Conservation (phyloP, 2,329 filamentous ascomycete species). For the Diaporthe ampelina region DNA sequence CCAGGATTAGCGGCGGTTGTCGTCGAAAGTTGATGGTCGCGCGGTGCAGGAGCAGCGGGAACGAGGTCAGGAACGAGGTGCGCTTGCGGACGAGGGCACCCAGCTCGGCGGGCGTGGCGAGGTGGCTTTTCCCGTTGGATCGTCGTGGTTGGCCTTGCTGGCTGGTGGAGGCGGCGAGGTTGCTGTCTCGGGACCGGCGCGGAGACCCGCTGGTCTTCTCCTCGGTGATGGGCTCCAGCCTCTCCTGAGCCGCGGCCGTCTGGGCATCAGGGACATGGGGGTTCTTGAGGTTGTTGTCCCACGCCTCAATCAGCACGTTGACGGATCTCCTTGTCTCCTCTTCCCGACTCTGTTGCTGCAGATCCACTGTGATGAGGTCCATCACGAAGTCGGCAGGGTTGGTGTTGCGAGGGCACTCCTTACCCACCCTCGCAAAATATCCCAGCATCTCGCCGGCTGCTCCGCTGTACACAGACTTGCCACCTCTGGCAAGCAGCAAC, state of each 20-base stretch:
- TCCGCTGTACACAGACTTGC: slow-evolving; percentile 77
- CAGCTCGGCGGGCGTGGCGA: slow-evolving; percentile 79
- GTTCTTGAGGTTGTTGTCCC: slow-evolving; percentile 54
- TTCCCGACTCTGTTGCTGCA: slow-evolving; percentile 76
- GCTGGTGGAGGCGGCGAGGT: slow-evolving; percentile 43
- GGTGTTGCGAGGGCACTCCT: slow-evolving; percentile 76
- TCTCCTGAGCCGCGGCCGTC: slow-evolving; percentile 41
- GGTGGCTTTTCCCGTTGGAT: slow-evolving; percentile 26
- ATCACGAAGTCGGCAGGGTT: slow-evolving; percentile 85
- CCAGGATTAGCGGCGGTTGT: slow-evolving; percentile 74
- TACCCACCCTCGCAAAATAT: slow-evolving; percentile 73
- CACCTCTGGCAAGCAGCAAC: slow-evolving; percentile 78
- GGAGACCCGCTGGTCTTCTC: slow-evolving; percentile 45
- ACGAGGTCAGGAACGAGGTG: slow-evolving; percentile 72
- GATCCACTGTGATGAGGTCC: slow-evolving; percentile 81
- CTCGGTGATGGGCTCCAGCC: slow-evolving; percentile 41
- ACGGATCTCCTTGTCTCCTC: slow-evolving; percentile 74
- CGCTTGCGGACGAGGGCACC: slow-evolving; percentile 76
- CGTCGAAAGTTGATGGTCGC: slow-evolving; percentile 78
- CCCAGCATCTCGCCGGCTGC: slow-evolving; percentile 73
- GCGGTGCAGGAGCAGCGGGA: slow-evolving; percentile 77
- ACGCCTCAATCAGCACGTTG: slow-evolving; percentile 70
- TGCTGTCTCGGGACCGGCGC: slow-evolving; percentile 50
- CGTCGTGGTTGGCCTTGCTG: slow-evolving; percentile 53
- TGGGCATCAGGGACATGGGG: neutral